Evolutionary conservation across 2,329 filamentous ascomycete genomes (phyloP), one percentile per base, ranked within the genome.

Genomic region (Aspergillus udagawae): DNA sequence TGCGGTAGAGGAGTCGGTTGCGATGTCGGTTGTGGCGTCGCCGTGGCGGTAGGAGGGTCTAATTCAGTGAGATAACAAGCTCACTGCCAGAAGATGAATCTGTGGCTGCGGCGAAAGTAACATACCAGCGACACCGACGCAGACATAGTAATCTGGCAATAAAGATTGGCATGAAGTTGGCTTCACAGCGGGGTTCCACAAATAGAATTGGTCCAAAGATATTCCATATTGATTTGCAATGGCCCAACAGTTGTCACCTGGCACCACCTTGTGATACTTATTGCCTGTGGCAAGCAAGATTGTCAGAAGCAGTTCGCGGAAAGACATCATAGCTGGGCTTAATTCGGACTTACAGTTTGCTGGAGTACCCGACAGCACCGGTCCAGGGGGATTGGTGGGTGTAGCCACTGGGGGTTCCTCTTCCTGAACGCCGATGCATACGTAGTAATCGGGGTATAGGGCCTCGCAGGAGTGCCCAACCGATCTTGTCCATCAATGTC

Each of bases 181-280:
- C 44, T 47, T 44, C 14, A 53, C 27, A 27, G 47, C n/a, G 21
- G 49, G 42, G 27, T 51, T 53, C 53, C 50, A 55, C 4, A 28
- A 9, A 41, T 56, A 53, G 44, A 52, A 56, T 17, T 56, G 21
- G 3, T 45, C 45, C 6, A 51, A 20, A 12, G 51, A 23, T 25
- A 57, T 51, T 17, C 41, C 48, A 27, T 21, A 32, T 21, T 49
- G 21, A 8, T 27, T n/a, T 25, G 51, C 55, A 32, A 57, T 51
- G 21, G 25, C 21, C 28, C 21, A 29, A 23, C 51, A 57, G 20
- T 27, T 44, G 38, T 57, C 55, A 3, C 51, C 55, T 17, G 29
- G 17, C 7, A 8, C 10, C 5, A 57, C 55, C 14, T 48, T 51
- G 25, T 57, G 32, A 51, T 50, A 57, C 17, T 50, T 53, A 8